Base-by-base conservation (phyloP, 345 rosid genomes). In the Brassica carinata region DNA sequence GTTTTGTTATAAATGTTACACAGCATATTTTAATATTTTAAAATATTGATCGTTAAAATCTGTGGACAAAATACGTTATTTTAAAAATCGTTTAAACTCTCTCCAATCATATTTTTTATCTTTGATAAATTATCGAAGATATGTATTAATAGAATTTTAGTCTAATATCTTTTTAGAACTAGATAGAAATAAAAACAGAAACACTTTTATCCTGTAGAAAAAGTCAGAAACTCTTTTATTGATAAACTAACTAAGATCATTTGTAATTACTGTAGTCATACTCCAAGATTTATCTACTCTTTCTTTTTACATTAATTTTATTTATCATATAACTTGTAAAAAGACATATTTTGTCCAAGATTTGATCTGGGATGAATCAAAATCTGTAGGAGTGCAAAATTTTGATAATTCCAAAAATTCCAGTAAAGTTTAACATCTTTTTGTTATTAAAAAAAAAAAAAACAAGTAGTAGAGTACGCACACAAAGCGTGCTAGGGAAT, bases 401-500 rank as follows among this genome's bases (percentile, higher is more conserved):
- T 10, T 55, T 38, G 73, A 79, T 5, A 59, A 5, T 19, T 14
- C 51, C 64, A 29, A 67, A 72, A 79, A 73, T 19, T 15, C 73
- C 74, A 73, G 15, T 59, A 79, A 73, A 79, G 82, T 59, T 30
- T 30, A 79, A 67, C 62, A n/a, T 79, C 82, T 73, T 79, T 79
- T 73, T 69, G 62, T 31, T 6, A 15, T 26, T 1, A 33, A 33
- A 23, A 31, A 26, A 23, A 8, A 40, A 48, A 13, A 62, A 71
- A 36, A 71, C 57, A 48, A 48, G 57, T 14, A 51, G 57, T 13
- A 13, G 15, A 59, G 58, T 64, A 79, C 75, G 79, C 75, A 74
- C 74, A 70, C 61, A 74, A 80, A 75, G 83, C 75, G 83, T 80
- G 80, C 51, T 53, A 74, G 0, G 8, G 9, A 73, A 59, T 13